Percentiles rank a stretch among this genome's conserved stretches.
Evolutionary conservation across 2,329 filamentous ascomycete genomes (phyloP).

Genomic region (Exophiala xenobiotica): DNA sequence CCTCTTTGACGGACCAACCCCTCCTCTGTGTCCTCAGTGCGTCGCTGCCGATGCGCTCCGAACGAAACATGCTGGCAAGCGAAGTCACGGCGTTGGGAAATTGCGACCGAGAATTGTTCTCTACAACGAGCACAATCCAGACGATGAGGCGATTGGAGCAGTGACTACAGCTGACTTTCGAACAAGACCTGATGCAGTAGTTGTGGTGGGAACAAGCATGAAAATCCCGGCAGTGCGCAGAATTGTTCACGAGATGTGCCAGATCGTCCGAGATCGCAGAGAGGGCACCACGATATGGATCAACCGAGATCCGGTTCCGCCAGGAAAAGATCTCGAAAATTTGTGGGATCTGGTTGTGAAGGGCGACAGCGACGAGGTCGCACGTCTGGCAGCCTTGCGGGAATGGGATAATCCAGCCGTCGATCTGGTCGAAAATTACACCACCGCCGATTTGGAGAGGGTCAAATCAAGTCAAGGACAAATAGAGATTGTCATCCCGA

Average conservation of each 20-base stretch:
- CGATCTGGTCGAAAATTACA: constrained; percentile 45
- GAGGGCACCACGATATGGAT: constrained; percentile 93
- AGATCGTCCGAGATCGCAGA: constrained; percentile 74
- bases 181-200: constrained; percentile 80
- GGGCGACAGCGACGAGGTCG: constrained; percentile 85
- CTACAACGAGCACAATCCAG: constrained; percentile 96
- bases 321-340: constrained; percentile 80
- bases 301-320: constrained; percentile 82
- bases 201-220: constrained; percentile 92
- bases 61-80: constrained; percentile 73
- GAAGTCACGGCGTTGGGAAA: constrained; percentile 88
- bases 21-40: constrained; percentile 77
- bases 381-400: constrained; percentile 64
- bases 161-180: constrained; percentile 85
- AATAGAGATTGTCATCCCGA: constrained; percentile 40
- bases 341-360: constrained; percentile 90
- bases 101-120: constrained; percentile 90
- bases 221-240: constrained; percentile 91
- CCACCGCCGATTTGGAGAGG: constrained; percentile 46
- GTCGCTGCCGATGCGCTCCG: constrained; percentile 72
- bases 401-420: constrained; percentile 55
- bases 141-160: constrained; percentile 91
- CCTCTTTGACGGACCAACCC: constrained; percentile 78
- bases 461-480: constrained; percentile 41
- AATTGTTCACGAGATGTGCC: constrained; percentile 87